Percentiles rank a stretch among this genome's conserved stretches.
These are phyloP conservation scores for Parasarocladium wereldwijsianum DNA, from an alignment of 2,329 filamentous ascomycete species.

Conservation along the genomic window DNA sequence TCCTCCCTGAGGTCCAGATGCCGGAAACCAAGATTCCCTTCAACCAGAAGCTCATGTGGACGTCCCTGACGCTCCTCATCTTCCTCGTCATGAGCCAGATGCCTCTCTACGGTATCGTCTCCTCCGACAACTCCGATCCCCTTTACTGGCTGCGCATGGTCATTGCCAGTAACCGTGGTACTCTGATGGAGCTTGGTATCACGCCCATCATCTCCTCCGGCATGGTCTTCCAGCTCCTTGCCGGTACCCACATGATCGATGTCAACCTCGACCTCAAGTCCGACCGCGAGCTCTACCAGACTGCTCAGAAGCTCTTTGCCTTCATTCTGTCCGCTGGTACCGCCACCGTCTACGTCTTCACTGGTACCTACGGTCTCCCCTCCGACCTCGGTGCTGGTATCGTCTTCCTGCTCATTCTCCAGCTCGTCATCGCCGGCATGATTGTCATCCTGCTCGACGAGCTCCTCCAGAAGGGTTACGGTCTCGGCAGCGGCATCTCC, in stretches of 20 bases:
- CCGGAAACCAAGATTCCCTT: conserved; percentile 98
- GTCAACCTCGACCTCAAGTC: conserved; percentile 99
- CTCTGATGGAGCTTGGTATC: conserved; percentile 90
- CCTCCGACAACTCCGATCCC: conserved; percentile 94
- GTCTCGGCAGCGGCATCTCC: conserved; percentile 94
- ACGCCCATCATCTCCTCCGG: conserved; percentile 98
- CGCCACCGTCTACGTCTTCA: conserved; percentile 96
- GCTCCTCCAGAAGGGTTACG: conserved; percentile 98
- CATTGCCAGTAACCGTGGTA: conserved; percentile 96
- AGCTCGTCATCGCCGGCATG: conserved; percentile 92
- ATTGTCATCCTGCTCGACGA: conserved; percentile 99
- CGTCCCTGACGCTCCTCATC: conserved; percentile 84
- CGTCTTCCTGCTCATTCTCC: conserved; percentile 94
- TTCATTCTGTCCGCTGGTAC: conserved; percentile 97
- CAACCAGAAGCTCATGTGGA: conserved; percentile 98
- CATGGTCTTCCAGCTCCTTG: conserved; percentile 99
- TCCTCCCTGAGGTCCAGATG: conserved; percentile 97
- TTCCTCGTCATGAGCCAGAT: conserved; percentile 99
- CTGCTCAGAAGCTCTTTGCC: conserved; percentile 95
- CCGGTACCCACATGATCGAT: conserved; percentile 98
- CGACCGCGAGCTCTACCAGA: conserved; percentile 99
- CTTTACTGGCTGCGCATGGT: conserved; percentile 99
- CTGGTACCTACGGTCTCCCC: conserved; percentile 91
- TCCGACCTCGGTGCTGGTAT: conserved; percentile 95
- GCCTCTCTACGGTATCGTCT: conserved; percentile 98